Percentiles rank a stretch among this genome's conserved stretches.
Conservation (phyloP, 441 rosid genomes). For the Corymbia calophylla region DNA sequence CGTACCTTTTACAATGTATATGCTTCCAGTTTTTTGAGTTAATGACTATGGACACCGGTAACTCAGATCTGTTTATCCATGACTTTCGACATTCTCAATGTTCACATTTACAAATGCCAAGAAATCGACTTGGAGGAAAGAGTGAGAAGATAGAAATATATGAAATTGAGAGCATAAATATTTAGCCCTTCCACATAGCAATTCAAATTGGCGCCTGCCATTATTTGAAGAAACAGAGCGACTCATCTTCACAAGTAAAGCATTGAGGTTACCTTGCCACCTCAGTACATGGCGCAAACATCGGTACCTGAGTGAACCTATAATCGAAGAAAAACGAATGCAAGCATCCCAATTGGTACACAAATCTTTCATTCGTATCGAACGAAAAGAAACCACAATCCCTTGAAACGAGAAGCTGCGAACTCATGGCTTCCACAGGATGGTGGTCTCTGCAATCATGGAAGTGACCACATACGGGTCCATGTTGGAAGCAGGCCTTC, state of each 20-base stretch:
- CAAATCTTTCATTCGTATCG: not conserved
- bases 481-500: conserved; percentile 81
- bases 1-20: no score
- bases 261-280: not conserved
- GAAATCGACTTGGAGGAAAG: not conserved
- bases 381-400: not conserved
- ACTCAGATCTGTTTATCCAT: not conserved
- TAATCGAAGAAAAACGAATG: not conserved
- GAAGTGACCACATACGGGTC: conserved; percentile 63
- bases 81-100: not conserved
- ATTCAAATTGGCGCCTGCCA: not conserved
- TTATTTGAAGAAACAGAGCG: not conserved
- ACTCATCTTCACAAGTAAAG: not conserved
- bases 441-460: conserved; percentile 65
- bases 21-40: no score
- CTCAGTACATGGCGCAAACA: not conserved
- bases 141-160: not conserved
- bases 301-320: not conserved
- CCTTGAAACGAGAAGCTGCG: not conserved
- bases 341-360: not conserved
- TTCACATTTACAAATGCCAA: not conserved
- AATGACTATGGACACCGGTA: no score
- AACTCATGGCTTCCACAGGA: conserved; percentile 47
- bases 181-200: not conserved
- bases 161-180: not conserved